Conservation (phyloP, 2,329 filamentous ascomycete genomes). For the Ophiocordyceps robertsii region DNA sequence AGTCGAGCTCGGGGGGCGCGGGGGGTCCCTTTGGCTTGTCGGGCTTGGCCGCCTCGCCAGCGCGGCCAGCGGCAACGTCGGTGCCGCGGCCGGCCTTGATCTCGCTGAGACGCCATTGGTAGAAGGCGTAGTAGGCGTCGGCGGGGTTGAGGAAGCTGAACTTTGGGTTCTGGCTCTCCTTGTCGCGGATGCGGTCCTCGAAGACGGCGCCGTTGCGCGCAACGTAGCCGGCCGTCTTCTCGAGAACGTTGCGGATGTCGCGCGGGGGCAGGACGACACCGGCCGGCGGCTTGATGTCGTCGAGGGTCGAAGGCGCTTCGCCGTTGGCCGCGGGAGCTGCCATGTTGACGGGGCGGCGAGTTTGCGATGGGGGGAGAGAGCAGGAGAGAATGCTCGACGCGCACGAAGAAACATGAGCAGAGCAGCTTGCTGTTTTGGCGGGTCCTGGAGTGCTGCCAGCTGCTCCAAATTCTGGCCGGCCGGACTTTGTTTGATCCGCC, state of each 20-base stretch:
- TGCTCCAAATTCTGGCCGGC: no score
- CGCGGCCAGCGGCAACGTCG: conserved; percentile 60
- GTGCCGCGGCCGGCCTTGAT: conserved; percentile 75
- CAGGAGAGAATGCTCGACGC: neutral
- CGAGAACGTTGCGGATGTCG: conserved; percentile 71
- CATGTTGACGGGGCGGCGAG: neutral
- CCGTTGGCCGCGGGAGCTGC: conserved; percentile 25
- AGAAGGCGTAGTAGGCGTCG: conserved; percentile 81
- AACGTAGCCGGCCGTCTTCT: conserved; percentile 92
- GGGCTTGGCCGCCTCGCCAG: conserved; percentile 43
- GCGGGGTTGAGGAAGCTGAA: conserved; percentile 72
- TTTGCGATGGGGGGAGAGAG: neutral
- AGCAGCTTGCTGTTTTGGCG: no score
- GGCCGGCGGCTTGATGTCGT: conserved; percentile 64
- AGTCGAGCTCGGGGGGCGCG: conserved; percentile 76
- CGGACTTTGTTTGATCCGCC: no score
- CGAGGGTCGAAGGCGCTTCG: conserved; percentile 37
- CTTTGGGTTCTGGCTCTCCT: conserved; percentile 74
- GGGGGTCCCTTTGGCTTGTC: conserved; percentile 68
- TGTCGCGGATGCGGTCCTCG: conserved; percentile 74
- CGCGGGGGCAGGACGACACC: conserved; percentile 82
- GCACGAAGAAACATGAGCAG: neutral
- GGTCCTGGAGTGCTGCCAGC: no score
- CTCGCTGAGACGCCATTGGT: conserved; percentile 80
- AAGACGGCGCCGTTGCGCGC: conserved; percentile 55